phyloP scores from a whole-genome alignment of 1,284 basidiomycete genomes.

The Microbotryomycetes sp. region DNA sequence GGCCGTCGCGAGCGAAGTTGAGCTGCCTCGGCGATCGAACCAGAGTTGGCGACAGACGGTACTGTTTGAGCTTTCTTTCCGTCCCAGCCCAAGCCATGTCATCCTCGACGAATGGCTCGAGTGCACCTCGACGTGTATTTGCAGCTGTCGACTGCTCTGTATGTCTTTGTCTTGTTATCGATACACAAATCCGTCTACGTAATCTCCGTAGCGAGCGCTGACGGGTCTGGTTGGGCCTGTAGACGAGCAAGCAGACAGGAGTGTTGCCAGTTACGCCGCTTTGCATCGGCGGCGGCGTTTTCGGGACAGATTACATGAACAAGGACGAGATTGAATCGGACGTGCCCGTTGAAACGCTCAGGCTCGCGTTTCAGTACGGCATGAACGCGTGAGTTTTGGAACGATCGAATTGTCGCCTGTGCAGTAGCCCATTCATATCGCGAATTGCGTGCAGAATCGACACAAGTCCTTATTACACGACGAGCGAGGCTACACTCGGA shows the following conservation, averaged over 20 bases:
- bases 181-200: too few relatives aligned
- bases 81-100: too few relatives aligned
- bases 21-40: too few relatives aligned
- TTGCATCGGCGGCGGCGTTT: slow-evolving; percentile 16
- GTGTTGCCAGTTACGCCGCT: not conserved
- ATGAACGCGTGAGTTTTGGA: slow-evolving; percentile 53
- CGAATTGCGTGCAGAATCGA: not conserved
- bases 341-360: slow-evolving; percentile 23
- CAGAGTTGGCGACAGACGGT: too few relatives aligned
- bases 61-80: too few relatives aligned
- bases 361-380: slow-evolving; percentile 56
- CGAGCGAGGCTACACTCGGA: slow-evolving; percentile 82
- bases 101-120: not conserved
- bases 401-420: slow-evolving; percentile 60
- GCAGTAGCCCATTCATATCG: too few relatives aligned
- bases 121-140: not conserved
- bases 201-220: too few relatives aligned
- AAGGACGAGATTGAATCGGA: slow-evolving; percentile 9
- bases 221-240: too few relatives aligned
- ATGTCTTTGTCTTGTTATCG: too few relatives aligned
- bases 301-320: slow-evolving; percentile 31
- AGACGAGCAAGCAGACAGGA: not conserved
- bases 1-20: too few relatives aligned
- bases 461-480: slow-evolving; percentile 64
- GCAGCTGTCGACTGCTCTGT: not conserved